Evolutionary conservation across 2,329 filamentous ascomycete species (phyloP).

Genomic region (Talaromyces funiculosus): DNA sequence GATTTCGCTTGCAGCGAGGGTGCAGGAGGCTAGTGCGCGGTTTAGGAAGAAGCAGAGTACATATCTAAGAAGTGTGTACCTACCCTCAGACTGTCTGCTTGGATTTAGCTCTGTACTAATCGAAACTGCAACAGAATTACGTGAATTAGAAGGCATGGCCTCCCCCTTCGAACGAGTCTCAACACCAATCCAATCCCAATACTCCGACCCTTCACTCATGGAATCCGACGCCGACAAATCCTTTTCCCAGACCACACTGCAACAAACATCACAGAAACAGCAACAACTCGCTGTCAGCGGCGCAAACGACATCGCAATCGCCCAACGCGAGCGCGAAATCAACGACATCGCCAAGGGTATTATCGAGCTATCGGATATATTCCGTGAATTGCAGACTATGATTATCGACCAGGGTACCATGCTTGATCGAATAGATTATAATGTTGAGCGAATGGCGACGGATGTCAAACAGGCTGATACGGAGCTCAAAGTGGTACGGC

Average conservation of each 20-base stretch:
- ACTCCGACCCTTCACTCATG: constrained; percentile 78
- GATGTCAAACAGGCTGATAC: constrained; percentile 91
- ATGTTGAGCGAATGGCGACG: constrained; percentile 89
- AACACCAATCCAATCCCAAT: constrained; percentile 55
- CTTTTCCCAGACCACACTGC: constrained; percentile 82
- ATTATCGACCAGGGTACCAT: constrained; percentile 88
- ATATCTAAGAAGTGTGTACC: constrained; percentile 76
- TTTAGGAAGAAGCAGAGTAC: constrained; percentile 97
- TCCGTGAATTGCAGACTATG: constrained; percentile 93
- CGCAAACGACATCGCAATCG: constrained; percentile 76
- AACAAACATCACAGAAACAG: constrained; percentile 62
- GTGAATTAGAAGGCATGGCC: constrained; percentile 61
- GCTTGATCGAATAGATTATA: constrained; percentile 94
- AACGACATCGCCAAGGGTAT: constrained; percentile 98
- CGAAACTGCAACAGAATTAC: constrained; percentile 53
- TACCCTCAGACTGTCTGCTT: neutral
- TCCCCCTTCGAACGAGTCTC: constrained; percentile 47
- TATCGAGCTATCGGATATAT: constrained; percentile 93
- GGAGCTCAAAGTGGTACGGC: constrained; percentile 69
- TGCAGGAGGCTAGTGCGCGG: constrained; percentile 83
- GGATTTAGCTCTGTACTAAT: neutral
- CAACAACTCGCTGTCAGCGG: constrained; percentile 15
- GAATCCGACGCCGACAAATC: constrained; percentile 92
- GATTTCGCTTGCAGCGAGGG: constrained; percentile 77
- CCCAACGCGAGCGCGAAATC: constrained; percentile 91